Base-by-base conservation (phyloP, 2,329 filamentous ascomycete genomes). In the Stagonosporopsis cucurbitacearum region DNA sequence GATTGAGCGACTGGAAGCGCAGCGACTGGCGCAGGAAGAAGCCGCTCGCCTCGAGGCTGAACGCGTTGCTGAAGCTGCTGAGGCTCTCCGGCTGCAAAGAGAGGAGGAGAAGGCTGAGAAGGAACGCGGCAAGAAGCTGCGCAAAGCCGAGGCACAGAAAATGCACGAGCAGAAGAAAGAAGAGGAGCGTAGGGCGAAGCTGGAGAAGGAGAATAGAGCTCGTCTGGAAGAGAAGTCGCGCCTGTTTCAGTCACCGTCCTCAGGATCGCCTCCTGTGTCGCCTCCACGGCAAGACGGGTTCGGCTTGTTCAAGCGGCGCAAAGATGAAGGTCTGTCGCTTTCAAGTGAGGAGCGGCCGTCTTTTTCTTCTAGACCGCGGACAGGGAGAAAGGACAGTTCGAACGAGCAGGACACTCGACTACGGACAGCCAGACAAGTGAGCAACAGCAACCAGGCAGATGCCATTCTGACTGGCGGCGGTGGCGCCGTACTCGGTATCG, bases 401-500 rank as follows among this genome's bases (percentile, higher is more conserved):
- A 59, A 15, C n/a, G 42, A 40, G 15, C 40, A 45, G 8, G 60
- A 63, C 22, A 12, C 48, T 20, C 42, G 45, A 25, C 26, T 53
- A 20, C 50, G 61, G 7, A 62, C 60, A 44, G 57, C 66, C 6
- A 67, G 65, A n/a, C 66, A 67, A 42, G 50, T 65, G 15, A 72
- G 64, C 51, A 58, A 66, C 30, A 59, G 33, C 20, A 62, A 62
- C 23, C 63, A 70, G 33, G 51, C 66, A 44, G 67, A 72, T 13
- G 72, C 69, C 1, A 80, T 80, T 54, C 72, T 68, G 51, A 72
- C 75, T n/a, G 78, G 78, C 17, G 79, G 79, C 5, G 78, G 79
- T 40, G 79, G 78, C 13, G 72, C 77, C 30, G 77, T 84, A 2
- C 80, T 84, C 22, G 82, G 83, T 47, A 87, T 82, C 39, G 91